Conservation (phyloP, 768 basidiomycete species). For the Tremella yokohamensis region DNA sequence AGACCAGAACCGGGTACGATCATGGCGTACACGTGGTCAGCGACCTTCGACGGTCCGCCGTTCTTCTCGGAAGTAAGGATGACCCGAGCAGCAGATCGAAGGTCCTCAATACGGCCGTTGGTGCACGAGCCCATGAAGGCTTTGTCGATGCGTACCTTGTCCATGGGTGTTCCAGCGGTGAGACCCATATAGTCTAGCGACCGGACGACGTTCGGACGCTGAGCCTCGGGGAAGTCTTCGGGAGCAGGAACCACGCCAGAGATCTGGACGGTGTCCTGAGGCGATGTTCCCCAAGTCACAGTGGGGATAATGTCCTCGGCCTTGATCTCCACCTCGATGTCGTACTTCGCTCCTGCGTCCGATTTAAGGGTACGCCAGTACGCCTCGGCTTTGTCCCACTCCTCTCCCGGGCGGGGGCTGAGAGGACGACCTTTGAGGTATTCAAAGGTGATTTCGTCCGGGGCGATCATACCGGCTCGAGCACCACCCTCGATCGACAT, state of each 20-base stretch:
- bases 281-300: conserved; percentile 88
- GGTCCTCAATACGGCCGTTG: conserved; percentile 88
- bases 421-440: conserved; percentile 79
- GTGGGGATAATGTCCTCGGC: conserved; percentile 85
- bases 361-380: conserved; percentile 77
- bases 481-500: conserved; percentile 95
- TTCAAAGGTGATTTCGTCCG: conserved; percentile 78
- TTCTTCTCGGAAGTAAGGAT: conserved; percentile 66
- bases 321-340: conserved; percentile 71
- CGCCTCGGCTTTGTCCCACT: conserved; percentile 78
- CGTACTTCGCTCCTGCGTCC: conserved; percentile 79
- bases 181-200: conserved; percentile 86
- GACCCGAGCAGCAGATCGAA: conserved; percentile 78
- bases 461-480: conserved; percentile 87
- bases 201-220: conserved; percentile 67
- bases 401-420: conserved; percentile 69
- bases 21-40: conserved; percentile 75
- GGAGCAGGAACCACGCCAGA: conserved; percentile 78
- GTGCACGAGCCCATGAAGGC: conserved; percentile 94
- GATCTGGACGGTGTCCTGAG: conserved; percentile 81
- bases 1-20: conserved; percentile 87
- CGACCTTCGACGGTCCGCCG: conserved; percentile 62
- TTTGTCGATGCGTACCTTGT: conserved; percentile 76
- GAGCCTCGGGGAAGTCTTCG: conserved; percentile 62
- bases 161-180: conserved; percentile 69